Evolutionary conservation across 2,329 filamentous ascomycete species (phyloP).

Genomic region (Phialophora macrospora): DNA sequence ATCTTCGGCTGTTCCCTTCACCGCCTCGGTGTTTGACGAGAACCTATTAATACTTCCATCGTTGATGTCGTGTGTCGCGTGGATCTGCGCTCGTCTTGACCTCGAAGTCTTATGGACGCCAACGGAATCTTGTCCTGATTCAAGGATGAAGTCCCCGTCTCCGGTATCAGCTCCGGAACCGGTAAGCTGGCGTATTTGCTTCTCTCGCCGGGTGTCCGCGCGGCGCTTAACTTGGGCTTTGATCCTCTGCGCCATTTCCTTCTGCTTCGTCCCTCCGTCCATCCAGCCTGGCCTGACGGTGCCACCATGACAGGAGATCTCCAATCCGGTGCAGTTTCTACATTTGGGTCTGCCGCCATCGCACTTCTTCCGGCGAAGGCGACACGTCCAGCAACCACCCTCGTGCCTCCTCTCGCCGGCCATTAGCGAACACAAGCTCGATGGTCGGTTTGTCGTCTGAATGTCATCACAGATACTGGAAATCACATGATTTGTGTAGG

Average conservation of each 20-base stretch:
- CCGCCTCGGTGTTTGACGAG: background rate
- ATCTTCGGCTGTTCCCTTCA: background rate
- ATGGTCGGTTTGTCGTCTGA: background rate
- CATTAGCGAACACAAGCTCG: background rate
- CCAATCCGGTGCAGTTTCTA: slow-evolving; percentile 56
- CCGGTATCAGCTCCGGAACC: slow-evolving; percentile 17
- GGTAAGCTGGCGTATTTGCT: slow-evolving; percentile 19
- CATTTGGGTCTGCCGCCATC: slow-evolving; percentile 61
- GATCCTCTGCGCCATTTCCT: slow-evolving; percentile 58
- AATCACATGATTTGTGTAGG: background rate
- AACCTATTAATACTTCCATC: too few relatives aligned
- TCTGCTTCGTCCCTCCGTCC: slow-evolving; percentile 58
- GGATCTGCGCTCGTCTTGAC: background rate
- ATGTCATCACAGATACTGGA: background rate
- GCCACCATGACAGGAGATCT: slow-evolving; percentile 61
- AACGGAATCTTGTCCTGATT: background rate
- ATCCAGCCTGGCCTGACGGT: slow-evolving; percentile 62
- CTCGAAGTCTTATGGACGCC: background rate
- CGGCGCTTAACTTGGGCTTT: slow-evolving; percentile 63
- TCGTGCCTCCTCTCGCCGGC: background rate
- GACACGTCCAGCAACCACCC: slow-evolving; percentile 34
- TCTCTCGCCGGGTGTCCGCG: slow-evolving; percentile 51
- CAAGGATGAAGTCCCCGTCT: slow-evolving; percentile 8
- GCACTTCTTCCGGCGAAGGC: slow-evolving; percentile 66
- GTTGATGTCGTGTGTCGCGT: background rate